Percentiles rank a stretch among this genome's conserved stretches.
Evolutionary conservation across 352 stramenopile genomes (phyloP).

Genomic region (Blastocystis sp.): DNA sequence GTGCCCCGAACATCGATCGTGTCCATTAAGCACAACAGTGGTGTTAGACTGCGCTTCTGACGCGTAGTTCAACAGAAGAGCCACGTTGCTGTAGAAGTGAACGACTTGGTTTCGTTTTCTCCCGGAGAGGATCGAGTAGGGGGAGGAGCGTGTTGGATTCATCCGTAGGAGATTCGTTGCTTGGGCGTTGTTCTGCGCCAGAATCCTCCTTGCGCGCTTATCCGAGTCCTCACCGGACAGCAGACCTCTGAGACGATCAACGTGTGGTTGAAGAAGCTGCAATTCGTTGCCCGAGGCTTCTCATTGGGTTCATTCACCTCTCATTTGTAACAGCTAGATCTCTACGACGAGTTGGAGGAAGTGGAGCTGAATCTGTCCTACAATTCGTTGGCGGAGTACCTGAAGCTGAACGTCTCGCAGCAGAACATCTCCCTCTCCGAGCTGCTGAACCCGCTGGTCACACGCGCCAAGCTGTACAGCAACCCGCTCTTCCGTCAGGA

Average conservation of each 20-base stretch:
- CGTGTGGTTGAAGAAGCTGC: slow-evolving; percentile 62
- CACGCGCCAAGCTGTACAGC: slow-evolving; percentile 31
- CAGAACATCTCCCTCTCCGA: slow-evolving; percentile 46
- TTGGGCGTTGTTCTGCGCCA: slow-evolving; percentile 30
- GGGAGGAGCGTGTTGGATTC: background rate
- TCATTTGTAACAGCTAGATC: slow-evolving; percentile 2
- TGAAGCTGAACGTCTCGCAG: slow-evolving; percentile 4
- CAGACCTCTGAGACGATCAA: slow-evolving; percentile 41
- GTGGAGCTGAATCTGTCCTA: slow-evolving; percentile 67
- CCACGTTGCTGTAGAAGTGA: slow-evolving; percentile 46
- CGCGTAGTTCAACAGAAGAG: slow-evolving; percentile 52
- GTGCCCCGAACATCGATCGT: slow-evolving; percentile 54
- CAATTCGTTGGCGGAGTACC: slow-evolving; percentile 30
- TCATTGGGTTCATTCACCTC: slow-evolving; percentile 13
- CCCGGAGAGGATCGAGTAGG: slow-evolving; percentile 59
- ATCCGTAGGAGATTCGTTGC: slow-evolving; percentile 55
- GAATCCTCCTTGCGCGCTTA: slow-evolving; percentile 40
- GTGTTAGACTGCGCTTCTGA: background rate
- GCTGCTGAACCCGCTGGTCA: slow-evolving; percentile 38
- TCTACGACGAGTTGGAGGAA: slow-evolving; percentile 59
- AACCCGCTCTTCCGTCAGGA: slow-evolving; percentile 52
- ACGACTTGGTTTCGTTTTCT: slow-evolving; percentile 48
- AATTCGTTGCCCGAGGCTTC: slow-evolving; percentile 54
- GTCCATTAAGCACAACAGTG: slow-evolving; percentile 49
- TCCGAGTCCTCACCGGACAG: slow-evolving; percentile 54